Evolutionary conservation across 1,284 basidiomycete species (phyloP).

Genomic region (Cutaneotrichosporon cutaneum): DNA sequence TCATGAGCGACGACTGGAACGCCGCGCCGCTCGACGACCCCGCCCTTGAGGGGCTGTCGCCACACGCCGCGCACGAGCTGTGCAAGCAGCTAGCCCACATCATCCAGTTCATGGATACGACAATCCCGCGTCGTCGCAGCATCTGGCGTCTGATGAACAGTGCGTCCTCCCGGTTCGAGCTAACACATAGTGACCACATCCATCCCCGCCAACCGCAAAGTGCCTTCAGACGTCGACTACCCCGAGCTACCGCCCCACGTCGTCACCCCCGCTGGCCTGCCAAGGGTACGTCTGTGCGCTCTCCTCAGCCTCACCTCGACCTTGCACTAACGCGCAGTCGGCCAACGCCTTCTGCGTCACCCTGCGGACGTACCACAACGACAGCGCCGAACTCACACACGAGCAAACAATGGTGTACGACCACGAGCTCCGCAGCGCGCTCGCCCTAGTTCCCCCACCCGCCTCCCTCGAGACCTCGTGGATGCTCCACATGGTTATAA

Average conservation of each 20-base stretch:
- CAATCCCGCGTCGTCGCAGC: constrained; percentile 19
- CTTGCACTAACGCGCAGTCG: neutral
- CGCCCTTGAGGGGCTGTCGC: constrained; percentile 9
- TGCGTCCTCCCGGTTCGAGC: neutral
- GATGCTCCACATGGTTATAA: constrained; percentile 24
- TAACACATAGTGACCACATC: neutral
- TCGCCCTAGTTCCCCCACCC: neutral
- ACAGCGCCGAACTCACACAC: neutral
- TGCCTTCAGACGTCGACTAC: neutral
- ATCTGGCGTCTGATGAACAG: constrained; percentile 23
- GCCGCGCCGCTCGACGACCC: constrained; percentile 10
- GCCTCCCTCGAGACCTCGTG: constrained; percentile 11
- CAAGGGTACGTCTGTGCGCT: neutral
- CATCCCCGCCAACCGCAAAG: constrained; percentile 8
- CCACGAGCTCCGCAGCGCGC: constrained; percentile 1
- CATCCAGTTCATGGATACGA: constrained; percentile 26
- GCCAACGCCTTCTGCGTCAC: neutral
- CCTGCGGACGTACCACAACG: neutral
- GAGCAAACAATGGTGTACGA: constrained; percentile 3
- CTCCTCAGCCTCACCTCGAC: neutral
- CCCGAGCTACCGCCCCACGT: constrained; percentile 5
- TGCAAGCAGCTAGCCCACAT: constrained; percentile 23
- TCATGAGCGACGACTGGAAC: constrained; percentile 3
- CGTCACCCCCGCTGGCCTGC: neutral
- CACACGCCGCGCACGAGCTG: constrained; percentile 15